Base-by-base conservation (phyloP, 192 early-diverging fungal species). In the Geranomyces michiganensis region DNA sequence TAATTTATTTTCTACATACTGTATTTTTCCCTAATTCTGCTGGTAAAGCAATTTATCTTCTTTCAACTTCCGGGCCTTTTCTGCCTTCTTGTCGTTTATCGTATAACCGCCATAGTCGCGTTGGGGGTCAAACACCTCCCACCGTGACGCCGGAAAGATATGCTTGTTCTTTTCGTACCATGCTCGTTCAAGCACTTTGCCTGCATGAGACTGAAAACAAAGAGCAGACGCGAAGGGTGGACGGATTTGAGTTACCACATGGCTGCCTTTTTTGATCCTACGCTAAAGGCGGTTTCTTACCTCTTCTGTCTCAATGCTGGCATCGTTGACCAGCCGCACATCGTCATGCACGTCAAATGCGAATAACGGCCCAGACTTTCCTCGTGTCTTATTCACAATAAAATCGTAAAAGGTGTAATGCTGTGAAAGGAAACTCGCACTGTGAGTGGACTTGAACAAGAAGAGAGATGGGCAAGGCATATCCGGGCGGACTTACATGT, bases 301-400 rank as follows among this genome's bases (percentile, higher is more conserved):
- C 76, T 98, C 94, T 48, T 96, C 94, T 56, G 91, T 94, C 69
- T 96, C 96, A 0, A 93, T 72, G 0, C 84, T 83, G 0, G 89
- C 93, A 76, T 98, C 95, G 64, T 90, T 85, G 0, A 86, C 76
- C 65, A 96, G 74, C 66, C 95, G 89, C 65, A 96, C 88, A 79
- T 98, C 94, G 55, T 96, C 95, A 60, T 93, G 92, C 0, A 96
- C 95, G 72, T 95, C 93, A 84, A 98, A 98, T 49, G 81, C 89
- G 72, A 98, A 98, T 62, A 98, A 61, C 5, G 96, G 94, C 1
- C 96, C 96, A 1, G 94, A 95, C 69, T 98, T 98, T 32, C 95
- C 96, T n/a, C 96, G 84, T 36, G 92, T 91, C 74, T 94, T 93
- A 81, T 95, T 96, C 68, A 96, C 79, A 43, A 96, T 96, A 70